These are phyloP conservation scores for Cardamine occulta DNA, from an alignment of 345 rosid genomes.

Conservation along the genomic window DNA sequence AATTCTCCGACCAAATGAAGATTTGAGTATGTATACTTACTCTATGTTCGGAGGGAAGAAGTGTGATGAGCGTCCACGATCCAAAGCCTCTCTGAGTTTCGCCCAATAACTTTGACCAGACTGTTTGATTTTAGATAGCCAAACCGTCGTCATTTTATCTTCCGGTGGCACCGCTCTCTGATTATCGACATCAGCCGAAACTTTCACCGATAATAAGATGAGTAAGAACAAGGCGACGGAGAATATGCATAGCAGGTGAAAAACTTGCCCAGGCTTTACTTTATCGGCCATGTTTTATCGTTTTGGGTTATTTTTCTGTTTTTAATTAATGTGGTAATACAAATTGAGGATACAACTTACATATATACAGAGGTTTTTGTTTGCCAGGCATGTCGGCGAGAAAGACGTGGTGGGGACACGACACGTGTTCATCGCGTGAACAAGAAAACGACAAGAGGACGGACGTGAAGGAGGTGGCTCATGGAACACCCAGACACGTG, in stretches of 20 bases:
- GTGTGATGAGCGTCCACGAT: conserved; percentile 34
- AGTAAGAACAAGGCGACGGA: conserved; percentile 8
- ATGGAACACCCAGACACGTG: conserved; percentile 31
- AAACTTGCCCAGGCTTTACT: conserved; percentile 1
- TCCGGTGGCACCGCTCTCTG: too few species aligned
- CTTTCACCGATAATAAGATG: conserved; percentile 12
- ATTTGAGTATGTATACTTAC: conserved; percentile 28
- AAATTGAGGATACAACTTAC: neutral
- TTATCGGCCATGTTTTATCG: conserved; percentile 13
- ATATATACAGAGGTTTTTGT: neutral
- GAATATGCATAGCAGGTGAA: conserved; percentile 20
- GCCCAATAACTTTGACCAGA: conserved; percentile 35
- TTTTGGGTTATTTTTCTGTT: neutral
- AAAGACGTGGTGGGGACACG: conserved; percentile 28
- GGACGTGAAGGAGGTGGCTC: conserved; percentile 36
- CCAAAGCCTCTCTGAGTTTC: conserved; percentile 39
- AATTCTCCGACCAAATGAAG: neutral
- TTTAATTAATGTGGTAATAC: neutral
- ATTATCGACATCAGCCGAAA: conserved; percentile 11
- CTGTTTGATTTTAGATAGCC: conserved; percentile 30
- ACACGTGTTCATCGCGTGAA: conserved; percentile 35
- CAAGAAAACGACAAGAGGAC: conserved; percentile 20
- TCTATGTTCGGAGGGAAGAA: conserved; percentile 42
- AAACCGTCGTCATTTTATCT: conserved; percentile 38
- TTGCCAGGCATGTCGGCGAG: conserved; percentile 36